Base-by-base conservation (phyloP, 2,329 filamentous ascomycete species). In the Exophiala sp. region DNA sequence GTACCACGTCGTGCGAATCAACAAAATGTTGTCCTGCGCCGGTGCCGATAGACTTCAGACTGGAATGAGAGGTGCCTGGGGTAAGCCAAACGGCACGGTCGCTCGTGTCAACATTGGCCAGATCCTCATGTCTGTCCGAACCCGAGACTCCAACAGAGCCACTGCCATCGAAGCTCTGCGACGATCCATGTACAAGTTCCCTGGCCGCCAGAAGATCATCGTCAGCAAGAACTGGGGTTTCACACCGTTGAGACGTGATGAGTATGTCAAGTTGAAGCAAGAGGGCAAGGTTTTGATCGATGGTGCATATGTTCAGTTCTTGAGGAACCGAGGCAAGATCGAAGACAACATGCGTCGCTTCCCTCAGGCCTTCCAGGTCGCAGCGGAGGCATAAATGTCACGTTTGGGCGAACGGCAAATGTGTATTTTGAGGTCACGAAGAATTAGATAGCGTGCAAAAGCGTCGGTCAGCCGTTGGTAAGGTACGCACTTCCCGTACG, bases 21-120 rank as follows among this genome's bases (percentile, higher is more conserved):
- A 98, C 89, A 98, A 98, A 87, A 98, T 98, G 93, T 91, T 98
- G 88, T 97, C 93, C 72, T 98, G 93, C 77, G 93, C 93, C 70
- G 93, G 93, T 83, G 93, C 93, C 85, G 93, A 98, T 97, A 89
- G 93, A 86, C 82, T 98, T 76, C 93, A 98, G 79, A 98, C 93
- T 66, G 93, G 93, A 82, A 98, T 98, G 93, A 91, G 93, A 86
- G 93, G 93, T 85, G 93, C 93, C 67, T 98, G 89, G 85, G 93
- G 93, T 72, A 98, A 98, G 86, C 93, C 93, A 75, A 95, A 97
- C 82, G 93, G 93, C 73, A 85, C 82, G 69, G 93, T 98, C 70
- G 93, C 93, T 74, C 93, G 93, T 87, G 91, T 98, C 82, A 97
- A 97, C 86, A 98, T 98, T 69, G 93, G 93, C 74, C 93, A 98